phyloP scores from a whole-genome alignment of 1,139 yeast species.

The Taiozyma sp. region DNA sequence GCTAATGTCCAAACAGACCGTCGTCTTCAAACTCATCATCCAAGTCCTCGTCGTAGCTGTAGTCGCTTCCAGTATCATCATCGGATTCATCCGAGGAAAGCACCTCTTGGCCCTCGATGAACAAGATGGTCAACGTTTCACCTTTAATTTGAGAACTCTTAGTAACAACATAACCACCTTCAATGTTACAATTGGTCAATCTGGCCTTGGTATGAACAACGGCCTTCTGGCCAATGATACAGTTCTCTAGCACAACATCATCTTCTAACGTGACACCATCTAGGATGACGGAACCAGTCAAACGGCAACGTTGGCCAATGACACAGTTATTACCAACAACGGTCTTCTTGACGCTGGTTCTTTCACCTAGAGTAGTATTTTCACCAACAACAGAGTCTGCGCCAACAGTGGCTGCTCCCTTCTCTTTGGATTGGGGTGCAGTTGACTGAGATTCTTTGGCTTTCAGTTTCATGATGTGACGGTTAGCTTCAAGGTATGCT shows the following conservation, averaged over 20 bases:
- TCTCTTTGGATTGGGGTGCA: conserved; percentile 41
- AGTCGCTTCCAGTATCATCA: conserved; percentile 30
- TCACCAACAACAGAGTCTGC: conserved; percentile 77
- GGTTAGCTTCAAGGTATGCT: conserved; percentile 88
- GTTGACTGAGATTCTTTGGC: conserved; percentile 30
- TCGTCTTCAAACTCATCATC: conserved; percentile 32
- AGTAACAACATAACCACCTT: conserved; percentile 67
- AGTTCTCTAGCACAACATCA: conserved; percentile 77
- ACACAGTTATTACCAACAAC: conserved; percentile 74
- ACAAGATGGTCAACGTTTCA: conserved; percentile 69
- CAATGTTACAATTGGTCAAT: conserved; percentile 78
- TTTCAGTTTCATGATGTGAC: conserved; percentile 61
- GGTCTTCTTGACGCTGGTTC: conserved; percentile 80
- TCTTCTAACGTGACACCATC: conserved; percentile 73
- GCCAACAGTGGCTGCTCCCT: conserved; percentile 77
- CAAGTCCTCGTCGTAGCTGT: conserved; percentile 28
- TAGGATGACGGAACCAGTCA: conserved; percentile 80
- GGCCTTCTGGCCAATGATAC: conserved; percentile 74
- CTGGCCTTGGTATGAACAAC: conserved; percentile 54
- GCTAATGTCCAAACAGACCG: conserved; percentile 45
- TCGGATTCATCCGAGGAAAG: conserved; percentile 34
- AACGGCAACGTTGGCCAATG: conserved; percentile 82
- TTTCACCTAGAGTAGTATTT: conserved; percentile 59
- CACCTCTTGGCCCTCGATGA: conserved; percentile 45
- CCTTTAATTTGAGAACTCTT: conserved; percentile 69